Percentiles rank a stretch among this genome's conserved stretches.
These are phyloP conservation scores for Paecilomyces niveus DNA, from an alignment of 2,329 filamentous ascomycete species.

Conservation along the genomic window DNA sequence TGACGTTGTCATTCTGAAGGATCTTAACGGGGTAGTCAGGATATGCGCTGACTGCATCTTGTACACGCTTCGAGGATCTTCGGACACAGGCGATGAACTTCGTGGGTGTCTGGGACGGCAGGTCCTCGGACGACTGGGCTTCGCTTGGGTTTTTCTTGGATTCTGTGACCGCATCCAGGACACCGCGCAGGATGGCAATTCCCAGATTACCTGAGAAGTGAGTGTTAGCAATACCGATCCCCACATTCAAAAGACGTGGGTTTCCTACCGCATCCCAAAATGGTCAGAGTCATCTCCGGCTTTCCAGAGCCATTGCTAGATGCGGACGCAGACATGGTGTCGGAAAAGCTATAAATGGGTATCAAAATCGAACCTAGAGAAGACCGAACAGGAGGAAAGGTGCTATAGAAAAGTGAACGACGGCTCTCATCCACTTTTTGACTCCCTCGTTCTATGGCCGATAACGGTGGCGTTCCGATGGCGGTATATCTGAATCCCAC, in stretches of 20 bases:
- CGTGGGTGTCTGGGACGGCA: conserved; percentile 51
- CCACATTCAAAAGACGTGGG: conserved; percentile 57
- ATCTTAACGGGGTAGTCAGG: conserved; percentile 53
- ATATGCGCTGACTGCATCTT: conserved; percentile 58
- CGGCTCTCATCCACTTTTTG: neutral
- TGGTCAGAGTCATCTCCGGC: conserved; percentile 58
- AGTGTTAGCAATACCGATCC: conserved; percentile 33
- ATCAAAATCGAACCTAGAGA: neutral
- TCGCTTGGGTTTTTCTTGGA: conserved; percentile 31
- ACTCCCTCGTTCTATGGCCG: neutral
- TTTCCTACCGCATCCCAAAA: conserved; percentile 70
- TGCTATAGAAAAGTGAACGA: neutral
- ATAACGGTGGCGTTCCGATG: conserved; percentile 2
- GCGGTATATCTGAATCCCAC: conserved; percentile 6
- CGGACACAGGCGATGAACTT: conserved; percentile 77
- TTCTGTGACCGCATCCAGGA: conserved; percentile 62
- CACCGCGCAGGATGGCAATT: conserved; percentile 73
- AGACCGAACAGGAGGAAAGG: neutral
- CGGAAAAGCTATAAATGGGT: neutral
- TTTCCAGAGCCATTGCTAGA: conserved; percentile 26
- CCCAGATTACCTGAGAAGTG: conserved; percentile 64
- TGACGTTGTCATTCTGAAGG: conserved; percentile 64
- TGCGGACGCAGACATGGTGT: conserved; percentile 4
- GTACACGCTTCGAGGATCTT: conserved; percentile 62
- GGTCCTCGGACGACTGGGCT: conserved; percentile 11